Evolutionary conservation across 441 rosid species (phyloP).

Genomic region (Jatropha podagrica): DNA sequence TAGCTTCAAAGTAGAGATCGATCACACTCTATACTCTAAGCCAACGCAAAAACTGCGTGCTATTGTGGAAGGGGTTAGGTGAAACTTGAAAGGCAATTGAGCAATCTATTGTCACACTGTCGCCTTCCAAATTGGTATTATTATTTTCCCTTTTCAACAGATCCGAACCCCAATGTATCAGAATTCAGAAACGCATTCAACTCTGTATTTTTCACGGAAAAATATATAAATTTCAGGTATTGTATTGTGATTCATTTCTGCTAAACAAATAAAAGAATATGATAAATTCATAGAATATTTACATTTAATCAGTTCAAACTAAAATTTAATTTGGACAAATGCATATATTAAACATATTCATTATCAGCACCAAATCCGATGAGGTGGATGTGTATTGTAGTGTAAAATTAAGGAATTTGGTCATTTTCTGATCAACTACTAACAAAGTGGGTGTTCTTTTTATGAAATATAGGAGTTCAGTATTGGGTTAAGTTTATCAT

Average conservation of each 20-base stretch:
- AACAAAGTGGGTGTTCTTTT: not conserved
- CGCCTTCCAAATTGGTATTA: slow-evolving; percentile 20
- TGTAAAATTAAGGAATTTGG: not conserved
- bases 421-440: not conserved
- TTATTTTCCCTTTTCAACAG: slow-evolving; percentile 28
- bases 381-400: not conserved
- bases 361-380: too few relatives aligned
- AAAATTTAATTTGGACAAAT: not conserved
- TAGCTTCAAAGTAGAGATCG: slow-evolving; percentile 43
- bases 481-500: not conserved
- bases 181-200: too few relatives aligned
- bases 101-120: slow-evolving; percentile 22
- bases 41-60: slow-evolving; percentile 30
- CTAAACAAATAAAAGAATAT: too few relatives aligned
- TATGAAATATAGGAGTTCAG: not conserved
- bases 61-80: slow-evolving; percentile 35
- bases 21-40: slow-evolving; percentile 14
- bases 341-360: too few relatives aligned
- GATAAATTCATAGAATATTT: too few relatives aligned
- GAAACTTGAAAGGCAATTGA: not conserved
- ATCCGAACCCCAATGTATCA: not conserved
- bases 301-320: not conserved
- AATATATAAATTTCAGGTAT: too few relatives aligned
- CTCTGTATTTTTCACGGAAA: too few relatives aligned
- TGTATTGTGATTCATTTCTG: too few relatives aligned